These are phyloP conservation scores for Eutrema japonicum DNA, from an alignment of 345 rosid genomes.

Conservation along the genomic window DNA sequence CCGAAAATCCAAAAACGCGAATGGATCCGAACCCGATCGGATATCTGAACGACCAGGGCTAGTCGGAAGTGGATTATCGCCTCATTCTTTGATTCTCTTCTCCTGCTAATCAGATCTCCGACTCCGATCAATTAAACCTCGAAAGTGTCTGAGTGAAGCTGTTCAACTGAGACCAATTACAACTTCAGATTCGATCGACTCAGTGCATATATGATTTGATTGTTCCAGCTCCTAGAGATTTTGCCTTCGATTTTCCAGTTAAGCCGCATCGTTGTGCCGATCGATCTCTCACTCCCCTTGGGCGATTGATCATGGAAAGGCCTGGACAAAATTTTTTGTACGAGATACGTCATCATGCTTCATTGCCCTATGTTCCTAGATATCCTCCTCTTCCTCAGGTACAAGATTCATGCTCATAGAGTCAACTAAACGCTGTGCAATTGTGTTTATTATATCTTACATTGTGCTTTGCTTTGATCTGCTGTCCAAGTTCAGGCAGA, in stretches of 20 bases:
- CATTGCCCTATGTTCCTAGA: slow-evolving; percentile 61
- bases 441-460: slow-evolving; percentile 9
- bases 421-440: background rate
- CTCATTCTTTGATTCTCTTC: background rate
- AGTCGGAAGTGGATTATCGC: too few species aligned
- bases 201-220: slow-evolving; percentile 8
- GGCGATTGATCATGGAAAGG: slow-evolving; percentile 48
- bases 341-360: slow-evolving; percentile 72
- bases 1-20: too few species aligned
- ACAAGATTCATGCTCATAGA: slow-evolving; percentile 11
- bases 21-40: too few species aligned
- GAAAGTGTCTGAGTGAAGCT: background rate
- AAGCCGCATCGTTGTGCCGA: background rate
- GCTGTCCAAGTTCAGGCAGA: slow-evolving; percentile 48
- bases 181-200: slow-evolving; percentile 13
- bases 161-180: background rate
- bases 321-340: slow-evolving; percentile 53
- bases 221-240: background rate
- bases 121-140: slow-evolving; percentile 14
- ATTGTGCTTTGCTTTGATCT: slow-evolving; percentile 19
- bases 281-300: background rate
- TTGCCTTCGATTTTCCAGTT: background rate
- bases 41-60: too few species aligned
- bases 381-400: slow-evolving; percentile 85
- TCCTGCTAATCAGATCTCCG: slow-evolving; percentile 22